phyloP scores from a whole-genome alignment of 768 basidiomycete species.

The Leccinum longicurvipes region DNA sequence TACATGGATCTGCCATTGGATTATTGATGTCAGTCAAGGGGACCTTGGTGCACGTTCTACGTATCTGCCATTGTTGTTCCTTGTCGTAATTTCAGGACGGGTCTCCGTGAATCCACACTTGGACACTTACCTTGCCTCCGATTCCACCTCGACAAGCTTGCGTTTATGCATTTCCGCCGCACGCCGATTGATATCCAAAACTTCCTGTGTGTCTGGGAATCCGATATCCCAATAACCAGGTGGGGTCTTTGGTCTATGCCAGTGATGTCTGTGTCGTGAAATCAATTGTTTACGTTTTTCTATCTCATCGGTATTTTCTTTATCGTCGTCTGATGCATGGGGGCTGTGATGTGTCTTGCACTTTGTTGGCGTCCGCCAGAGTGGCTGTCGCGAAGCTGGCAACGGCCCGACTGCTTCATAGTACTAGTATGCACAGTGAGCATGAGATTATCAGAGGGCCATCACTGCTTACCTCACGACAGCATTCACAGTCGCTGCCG shows the following conservation, averaged over 20 bases:
- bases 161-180: constrained; percentile 70
- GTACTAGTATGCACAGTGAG: constrained; percentile 47
- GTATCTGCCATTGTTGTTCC: constrained; percentile 28
- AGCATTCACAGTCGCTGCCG: constrained; percentile 80
- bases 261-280: constrained; percentile 69
- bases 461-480: constrained; percentile 56
- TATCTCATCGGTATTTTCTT: constrained; percentile 34
- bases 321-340: constrained; percentile 12
- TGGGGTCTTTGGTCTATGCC: constrained; percentile 71
- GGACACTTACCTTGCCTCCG: constrained; percentile 51
- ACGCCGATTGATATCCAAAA: constrained; percentile 65
- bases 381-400: constrained; percentile 64
- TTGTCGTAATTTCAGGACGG: constrained; percentile 6
- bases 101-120: neutral
- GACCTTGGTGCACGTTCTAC: constrained; percentile 15
- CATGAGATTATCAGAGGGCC: too few relatives aligned
- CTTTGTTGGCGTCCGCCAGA: constrained; percentile 68
- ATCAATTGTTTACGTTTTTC: constrained; percentile 64
- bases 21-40: constrained; percentile 14
- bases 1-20: constrained; percentile 2
- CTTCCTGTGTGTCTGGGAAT: constrained; percentile 85
- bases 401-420: constrained; percentile 75
- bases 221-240: constrained; percentile 90
- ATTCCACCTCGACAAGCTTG: constrained; percentile 58
- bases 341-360: constrained; percentile 14